A percentile compares a stretch with the other conserved stretches of the same genome.
Evolutionary conservation across 371 early-diverging fungal species (phyloP).

Genomic region (Dentiscutata heterogama): DNA sequence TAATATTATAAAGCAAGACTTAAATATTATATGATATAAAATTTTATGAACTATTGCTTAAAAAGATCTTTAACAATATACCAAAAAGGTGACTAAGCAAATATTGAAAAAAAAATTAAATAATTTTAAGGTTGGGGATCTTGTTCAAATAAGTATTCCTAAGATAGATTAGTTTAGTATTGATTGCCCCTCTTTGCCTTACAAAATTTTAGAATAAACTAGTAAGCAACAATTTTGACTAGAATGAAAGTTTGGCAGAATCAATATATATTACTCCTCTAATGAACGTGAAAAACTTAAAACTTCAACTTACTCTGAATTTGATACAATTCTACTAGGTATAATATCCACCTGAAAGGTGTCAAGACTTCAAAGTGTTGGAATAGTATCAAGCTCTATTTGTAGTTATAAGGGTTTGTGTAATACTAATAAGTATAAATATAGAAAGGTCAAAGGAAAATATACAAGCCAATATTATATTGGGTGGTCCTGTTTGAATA

Average conservation of each 20-base stretch:
- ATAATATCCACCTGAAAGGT: constrained; percentile 27
- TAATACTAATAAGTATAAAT: constrained; percentile 12
- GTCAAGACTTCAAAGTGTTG: neutral
- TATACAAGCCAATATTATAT: neutral
- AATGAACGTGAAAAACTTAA: neutral
- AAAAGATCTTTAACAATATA: neutral
- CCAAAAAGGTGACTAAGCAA: neutral
- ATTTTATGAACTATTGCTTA: no score
- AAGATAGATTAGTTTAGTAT: constrained; percentile 26
- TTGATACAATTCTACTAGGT: neutral
- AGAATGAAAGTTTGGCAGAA: neutral
- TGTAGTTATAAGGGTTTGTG: constrained; percentile 6
- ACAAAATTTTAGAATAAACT: constrained; percentile 20
- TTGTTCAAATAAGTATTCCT: neutral
- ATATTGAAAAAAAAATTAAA: neutral
- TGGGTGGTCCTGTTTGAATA: no score
- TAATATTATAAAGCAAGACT: no score
- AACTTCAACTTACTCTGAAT: neutral
- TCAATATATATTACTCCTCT: constrained; percentile 5
- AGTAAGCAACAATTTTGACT: constrained; percentile 4
- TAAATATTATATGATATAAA: no score
- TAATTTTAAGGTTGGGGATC: neutral
- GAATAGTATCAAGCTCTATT: neutral
- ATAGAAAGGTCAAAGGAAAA: neutral
- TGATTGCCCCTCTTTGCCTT: neutral